Base-by-base conservation (phyloP, 768 basidiomycete genomes). In the Auricularia sp. region DNA sequence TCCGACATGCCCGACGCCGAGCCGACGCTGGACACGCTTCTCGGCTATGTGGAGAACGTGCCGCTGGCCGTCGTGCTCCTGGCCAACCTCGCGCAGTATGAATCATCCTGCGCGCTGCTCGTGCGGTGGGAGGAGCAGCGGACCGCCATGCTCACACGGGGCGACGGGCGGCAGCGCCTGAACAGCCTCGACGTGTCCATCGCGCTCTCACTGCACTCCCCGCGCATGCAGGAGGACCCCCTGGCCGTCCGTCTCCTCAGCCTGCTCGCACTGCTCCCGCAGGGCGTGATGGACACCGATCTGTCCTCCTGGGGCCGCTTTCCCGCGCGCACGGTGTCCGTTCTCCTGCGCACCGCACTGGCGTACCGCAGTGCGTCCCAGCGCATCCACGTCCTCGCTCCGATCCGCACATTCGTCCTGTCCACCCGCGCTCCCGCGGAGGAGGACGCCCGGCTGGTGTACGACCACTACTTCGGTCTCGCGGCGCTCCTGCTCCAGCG, bases 241-340 rank as follows among this genome's bases (percentile, higher is more conserved):
- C 4, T 14, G n/a, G 56, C 56, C 21, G 1, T 34, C 18, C n/a
- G 21, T 14, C 29, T 59, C 11, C 56, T 59, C 34, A 23, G 56
- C 23, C 4, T 59, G 6, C 23, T 59, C 11, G 23, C 56, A 10
- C 56, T 59, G 1, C 56, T 59, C 29, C 56, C 56, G 7, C 29
- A 59, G 12, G 56, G 56, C 23, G 56, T 69, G 16, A 34, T 29
- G 2, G 66, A 74, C 62, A 64, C 53, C 14, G 60, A 69, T 35
- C 64, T 71, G 0, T 61, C 29, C 0, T 53, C 34, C 1, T 67
- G 69, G 36, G 67, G 66, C 21, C 65, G 66, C 2, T 21, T 51
- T 51, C 47, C 47, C 16, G 6, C 56, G 8, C 56, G 56, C 29
- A 29, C 56, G 11, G 23, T 59, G 11, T 23, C 56, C 23, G 23